A percentile compares a stretch with the other conserved stretches of the same genome.
phyloP scores from a whole-genome alignment of 371 early-diverging fungal species.

The Haplosporangium sp. region DNA sequence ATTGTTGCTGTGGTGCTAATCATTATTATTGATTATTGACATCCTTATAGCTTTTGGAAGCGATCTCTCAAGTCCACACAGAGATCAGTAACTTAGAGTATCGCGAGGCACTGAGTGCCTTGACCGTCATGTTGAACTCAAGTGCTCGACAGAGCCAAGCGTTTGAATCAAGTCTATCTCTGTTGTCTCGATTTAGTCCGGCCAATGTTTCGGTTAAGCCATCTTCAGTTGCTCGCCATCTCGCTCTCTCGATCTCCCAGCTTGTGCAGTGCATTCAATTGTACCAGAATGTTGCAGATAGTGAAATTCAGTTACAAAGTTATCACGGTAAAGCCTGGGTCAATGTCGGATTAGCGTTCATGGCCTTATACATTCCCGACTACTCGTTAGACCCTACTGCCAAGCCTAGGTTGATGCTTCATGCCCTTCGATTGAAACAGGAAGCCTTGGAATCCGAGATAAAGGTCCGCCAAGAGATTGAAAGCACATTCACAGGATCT shows the following conservation, averaged over 20 bases:
- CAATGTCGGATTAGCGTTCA: constrained; percentile 67
- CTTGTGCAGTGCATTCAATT: constrained; percentile 28
- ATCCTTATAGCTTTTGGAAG: constrained; percentile 43
- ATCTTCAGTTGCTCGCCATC: constrained; percentile 35
- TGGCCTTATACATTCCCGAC: constrained; percentile 78
- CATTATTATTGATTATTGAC: not conserved
- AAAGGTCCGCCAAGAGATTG: constrained; percentile 67
- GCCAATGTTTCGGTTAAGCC: constrained; percentile 30
- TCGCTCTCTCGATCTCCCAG: constrained; percentile 28
- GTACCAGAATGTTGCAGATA: constrained; percentile 30
- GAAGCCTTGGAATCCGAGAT: constrained; percentile 61
- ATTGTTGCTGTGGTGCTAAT: not conserved
- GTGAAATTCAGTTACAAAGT: constrained; percentile 27
- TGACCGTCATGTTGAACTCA: constrained; percentile 15
- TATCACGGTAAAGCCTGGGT: constrained; percentile 69
- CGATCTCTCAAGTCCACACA: constrained; percentile 36
- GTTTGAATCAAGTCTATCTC: constrained; percentile 13
- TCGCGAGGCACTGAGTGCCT: constrained; percentile 19
- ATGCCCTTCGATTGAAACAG: constrained; percentile 63
- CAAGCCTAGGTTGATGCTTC: constrained; percentile 72
- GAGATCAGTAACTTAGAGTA: constrained; percentile 26
- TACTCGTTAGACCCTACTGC: constrained; percentile 85
- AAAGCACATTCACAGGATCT: constrained; percentile 70
- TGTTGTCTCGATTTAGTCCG: constrained; percentile 26
- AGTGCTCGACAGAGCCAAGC: constrained; percentile 23